Percentiles rank a stretch among this genome's conserved stretches.
Conservation (phyloP, 2,329 filamentous ascomycete genomes). For the Tetracladium maxilliforme region DNA sequence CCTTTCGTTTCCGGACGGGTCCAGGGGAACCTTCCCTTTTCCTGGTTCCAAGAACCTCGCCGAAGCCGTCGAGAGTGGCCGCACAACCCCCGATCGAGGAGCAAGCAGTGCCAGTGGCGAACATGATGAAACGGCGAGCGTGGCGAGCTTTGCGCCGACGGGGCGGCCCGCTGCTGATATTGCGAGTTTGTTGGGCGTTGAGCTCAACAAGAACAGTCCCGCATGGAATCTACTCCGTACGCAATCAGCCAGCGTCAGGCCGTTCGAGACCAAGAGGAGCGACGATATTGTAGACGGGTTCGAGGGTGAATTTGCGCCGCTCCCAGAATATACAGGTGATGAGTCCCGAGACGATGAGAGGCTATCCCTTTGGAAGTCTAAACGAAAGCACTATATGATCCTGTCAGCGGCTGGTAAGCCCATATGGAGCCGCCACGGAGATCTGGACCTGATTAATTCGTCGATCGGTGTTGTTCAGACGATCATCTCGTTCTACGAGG, state of each 20-base stretch:
- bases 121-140: constrained; percentile 47
- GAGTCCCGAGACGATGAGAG: no score
- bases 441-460: constrained; percentile 76
- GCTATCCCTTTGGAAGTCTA: constrained; percentile 69
- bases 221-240: constrained; percentile 54
- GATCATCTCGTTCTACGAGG: constrained; percentile 92
- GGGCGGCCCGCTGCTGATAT: constrained; percentile 53
- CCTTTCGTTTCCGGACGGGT: constrained; percentile 56
- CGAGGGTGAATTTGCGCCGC: constrained; percentile 56
- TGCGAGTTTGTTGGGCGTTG: constrained; percentile 68
- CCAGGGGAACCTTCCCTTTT: constrained; percentile 44
- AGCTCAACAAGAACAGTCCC: constrained; percentile 48
- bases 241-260: constrained; percentile 42
- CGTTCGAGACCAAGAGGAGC: constrained; percentile 37
- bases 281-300: constrained; percentile 52
- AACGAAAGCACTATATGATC: constrained; percentile 94
- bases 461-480: constrained; percentile 95
- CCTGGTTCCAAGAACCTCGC: constrained; percentile 24
- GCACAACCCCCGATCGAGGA: constrained; percentile 32
- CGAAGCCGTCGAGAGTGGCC: constrained; percentile 30
- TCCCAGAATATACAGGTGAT: constrained; percentile 48
- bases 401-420: constrained; percentile 93
- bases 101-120: constrained; percentile 29
- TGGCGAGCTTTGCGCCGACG: constrained; percentile 52
- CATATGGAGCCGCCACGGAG: constrained; percentile 90